phyloP scores from a whole-genome alignment of 805 yeast genomes.

The Ogataea paraovalis region DNA sequence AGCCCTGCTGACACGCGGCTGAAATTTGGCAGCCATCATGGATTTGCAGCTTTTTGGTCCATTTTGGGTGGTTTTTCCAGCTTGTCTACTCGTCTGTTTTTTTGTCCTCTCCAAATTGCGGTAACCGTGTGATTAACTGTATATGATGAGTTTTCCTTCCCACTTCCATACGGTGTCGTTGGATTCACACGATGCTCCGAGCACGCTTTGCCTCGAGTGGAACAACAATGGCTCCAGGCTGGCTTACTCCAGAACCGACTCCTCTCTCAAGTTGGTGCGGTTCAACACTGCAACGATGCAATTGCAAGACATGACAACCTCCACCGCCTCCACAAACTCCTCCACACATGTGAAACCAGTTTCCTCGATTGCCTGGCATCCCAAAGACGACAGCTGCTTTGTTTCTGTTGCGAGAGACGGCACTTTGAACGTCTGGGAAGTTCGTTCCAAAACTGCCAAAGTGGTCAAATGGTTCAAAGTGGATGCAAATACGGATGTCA shows the following conservation, averaged over 20 bases:
- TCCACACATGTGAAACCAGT: conserved; percentile 38
- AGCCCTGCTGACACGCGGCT: too few species aligned
- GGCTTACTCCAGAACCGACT: conserved; percentile 41
- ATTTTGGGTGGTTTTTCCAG: too few species aligned
- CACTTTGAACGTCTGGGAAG: conserved; percentile 40
- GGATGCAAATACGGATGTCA: conserved; percentile 4
- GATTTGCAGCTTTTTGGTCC: too few species aligned
- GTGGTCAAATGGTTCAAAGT: conserved; percentile 8
- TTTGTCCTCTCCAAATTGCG: too few species aligned
- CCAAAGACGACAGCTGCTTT: conserved; percentile 36
- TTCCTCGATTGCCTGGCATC: conserved; percentile 43
- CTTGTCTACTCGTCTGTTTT: too few species aligned
- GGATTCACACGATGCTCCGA: conserved; percentile 17
- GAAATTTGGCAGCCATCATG: too few species aligned
- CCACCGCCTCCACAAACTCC: background rate
- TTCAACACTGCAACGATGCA: conserved; percentile 11
- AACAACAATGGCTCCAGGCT: conserved; percentile 40
- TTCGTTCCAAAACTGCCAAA: conserved; percentile 29
- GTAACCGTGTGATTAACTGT: too few species aligned
- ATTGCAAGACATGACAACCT: background rate
- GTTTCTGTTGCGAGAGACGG: conserved; percentile 45
- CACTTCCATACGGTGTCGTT: conserved; percentile 13
- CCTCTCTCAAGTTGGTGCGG: conserved; percentile 39
- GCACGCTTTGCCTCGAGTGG: conserved; percentile 36
- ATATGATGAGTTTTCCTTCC: background rate